A percentile compares a stretch with the other conserved stretches of the same genome.
These are phyloP conservation scores for Aspergillus vadensis DNA, from an alignment of 2,329 filamentous ascomycete genomes.

Conservation along the genomic window DNA sequence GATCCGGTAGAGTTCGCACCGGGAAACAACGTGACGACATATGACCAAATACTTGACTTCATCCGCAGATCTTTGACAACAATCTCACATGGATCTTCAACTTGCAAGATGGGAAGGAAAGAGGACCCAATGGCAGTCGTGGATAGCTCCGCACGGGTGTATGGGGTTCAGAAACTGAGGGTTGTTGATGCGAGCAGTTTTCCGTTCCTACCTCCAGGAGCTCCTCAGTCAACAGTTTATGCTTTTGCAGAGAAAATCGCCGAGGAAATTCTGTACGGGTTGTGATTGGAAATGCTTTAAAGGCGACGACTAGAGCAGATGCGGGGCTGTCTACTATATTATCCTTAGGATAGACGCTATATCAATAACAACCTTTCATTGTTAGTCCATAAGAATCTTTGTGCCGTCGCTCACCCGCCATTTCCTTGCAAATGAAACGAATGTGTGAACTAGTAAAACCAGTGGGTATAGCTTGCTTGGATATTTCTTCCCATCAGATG, in stretches of 20 bases:
- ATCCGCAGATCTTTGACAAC: constrained; percentile 28
- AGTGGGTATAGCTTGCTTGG: no score
- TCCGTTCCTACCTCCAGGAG: constrained; percentile 40
- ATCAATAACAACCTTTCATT: background rate
- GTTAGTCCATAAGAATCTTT: background rate
- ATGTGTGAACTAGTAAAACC: no score
- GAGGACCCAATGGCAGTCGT: constrained; percentile 36
- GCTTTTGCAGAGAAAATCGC: constrained; percentile 45
- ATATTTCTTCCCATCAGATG: background rate
- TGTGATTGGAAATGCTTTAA: background rate
- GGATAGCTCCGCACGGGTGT: constrained; percentile 32
- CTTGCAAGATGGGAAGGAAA: constrained; percentile 42
- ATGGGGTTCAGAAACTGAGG: constrained; percentile 33
- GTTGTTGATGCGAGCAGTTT: constrained; percentile 41
- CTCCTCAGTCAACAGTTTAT: constrained; percentile 42
- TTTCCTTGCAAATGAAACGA: no score
- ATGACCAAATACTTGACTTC: constrained; percentile 43
- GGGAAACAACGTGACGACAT: constrained; percentile 37
- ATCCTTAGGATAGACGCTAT: background rate
- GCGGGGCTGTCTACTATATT: background rate
- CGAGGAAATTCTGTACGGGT: constrained; percentile 20
- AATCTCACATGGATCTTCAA: constrained; percentile 37
- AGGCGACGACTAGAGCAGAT: background rate
- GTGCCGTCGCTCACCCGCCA: no score
- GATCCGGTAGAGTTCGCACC: constrained; percentile 39